Evolutionary conservation across 1,284 basidiomycete genomes (phyloP), one percentile per base, ranked within the genome.

Genomic region (Cryptococcus sp.): DNA sequence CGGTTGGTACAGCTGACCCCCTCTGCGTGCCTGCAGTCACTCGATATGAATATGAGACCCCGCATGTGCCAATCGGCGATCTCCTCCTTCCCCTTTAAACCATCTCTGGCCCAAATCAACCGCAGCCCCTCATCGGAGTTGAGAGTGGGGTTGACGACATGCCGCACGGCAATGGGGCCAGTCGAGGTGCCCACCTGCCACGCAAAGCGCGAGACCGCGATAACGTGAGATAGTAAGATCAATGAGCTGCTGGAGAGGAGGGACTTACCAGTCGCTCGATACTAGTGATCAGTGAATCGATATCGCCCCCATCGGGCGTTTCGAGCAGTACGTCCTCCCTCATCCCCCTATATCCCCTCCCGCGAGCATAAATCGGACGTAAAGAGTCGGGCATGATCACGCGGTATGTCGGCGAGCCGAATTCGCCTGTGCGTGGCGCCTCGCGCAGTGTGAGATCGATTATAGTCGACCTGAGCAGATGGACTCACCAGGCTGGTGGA

Each of bases 301-400:
- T 54, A 15, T 53, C 58, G 8, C 43, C 27, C 20, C 64, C 42
- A 1, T 48, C 43, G 1, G 51, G 22, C 5, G 56, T 49, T 17
- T 57, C 65, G 20, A 67, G 49, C 3, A 62, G 42, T n/a, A 64
- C 54, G 23, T 61, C 60, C 42, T 67, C 66, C 23, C 57, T 22
- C 5, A 52, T 47, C 0, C 61, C 61, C 15, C 54, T 41, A 6
- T 51, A 55, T 11, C 66, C 64, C 41, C 62, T 47, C 16, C 54
- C 53, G 35, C 49, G 30, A 25, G 8, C 13, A 35, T 35, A 35
- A 2, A 38, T 27, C 39, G 20, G 23, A 17, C 22, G 5, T 8
- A 16, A 41, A 5, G 46, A 40, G 46, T 47, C 22, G n/a, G 61
- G 63, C 8, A 60, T 15, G 52, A 65, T 53, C 17, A 64, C 47